Percentiles rank a stretch among this genome's conserved stretches.
Conservation (phyloP, 2,329 filamentous ascomycete genomes). For the Emericellopsis cladophorae region DNA sequence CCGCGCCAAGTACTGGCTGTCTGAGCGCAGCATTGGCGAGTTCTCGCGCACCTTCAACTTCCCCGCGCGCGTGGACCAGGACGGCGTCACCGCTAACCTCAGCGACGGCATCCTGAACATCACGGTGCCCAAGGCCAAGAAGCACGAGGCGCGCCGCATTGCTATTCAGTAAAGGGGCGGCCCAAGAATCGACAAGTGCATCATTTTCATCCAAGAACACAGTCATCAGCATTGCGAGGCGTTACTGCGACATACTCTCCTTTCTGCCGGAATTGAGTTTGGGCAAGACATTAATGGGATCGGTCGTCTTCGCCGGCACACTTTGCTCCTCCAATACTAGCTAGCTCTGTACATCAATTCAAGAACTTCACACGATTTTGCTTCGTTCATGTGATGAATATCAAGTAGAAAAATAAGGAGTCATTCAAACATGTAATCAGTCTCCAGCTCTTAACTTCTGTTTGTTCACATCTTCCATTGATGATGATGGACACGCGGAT, state of each 20-base stretch:
- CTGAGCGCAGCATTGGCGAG: slow-evolving; percentile 52
- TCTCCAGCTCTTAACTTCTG: too few relatives aligned
- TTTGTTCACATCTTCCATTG: neutral
- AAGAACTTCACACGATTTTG: too few relatives aligned
- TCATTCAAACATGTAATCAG: too few relatives aligned
- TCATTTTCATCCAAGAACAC: neutral
- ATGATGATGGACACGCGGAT: neutral
- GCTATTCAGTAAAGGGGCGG: slow-evolving; percentile 28
- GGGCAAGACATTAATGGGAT: too few relatives aligned
- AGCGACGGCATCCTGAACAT: slow-evolving; percentile 55
- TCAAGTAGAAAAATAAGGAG: too few relatives aligned
- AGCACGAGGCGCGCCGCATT: slow-evolving; percentile 43
- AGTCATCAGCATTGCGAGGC: neutral
- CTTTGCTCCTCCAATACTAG: too few relatives aligned
- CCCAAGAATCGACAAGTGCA: neutral
- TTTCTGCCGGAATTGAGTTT: neutral
- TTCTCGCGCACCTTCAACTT: slow-evolving; percentile 60
- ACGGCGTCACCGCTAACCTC: slow-evolving; percentile 46
- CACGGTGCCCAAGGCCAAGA: slow-evolving; percentile 52
- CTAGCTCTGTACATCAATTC: too few relatives aligned
- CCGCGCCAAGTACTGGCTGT: slow-evolving; percentile 56
- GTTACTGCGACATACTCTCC: neutral
- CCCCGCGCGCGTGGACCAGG: slow-evolving; percentile 49
- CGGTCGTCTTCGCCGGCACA: too few relatives aligned
- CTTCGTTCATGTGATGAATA: too few relatives aligned